Evolutionary conservation across 139 green algal species (phyloP).

Genomic region (Chlorella vulgaris): DNA sequence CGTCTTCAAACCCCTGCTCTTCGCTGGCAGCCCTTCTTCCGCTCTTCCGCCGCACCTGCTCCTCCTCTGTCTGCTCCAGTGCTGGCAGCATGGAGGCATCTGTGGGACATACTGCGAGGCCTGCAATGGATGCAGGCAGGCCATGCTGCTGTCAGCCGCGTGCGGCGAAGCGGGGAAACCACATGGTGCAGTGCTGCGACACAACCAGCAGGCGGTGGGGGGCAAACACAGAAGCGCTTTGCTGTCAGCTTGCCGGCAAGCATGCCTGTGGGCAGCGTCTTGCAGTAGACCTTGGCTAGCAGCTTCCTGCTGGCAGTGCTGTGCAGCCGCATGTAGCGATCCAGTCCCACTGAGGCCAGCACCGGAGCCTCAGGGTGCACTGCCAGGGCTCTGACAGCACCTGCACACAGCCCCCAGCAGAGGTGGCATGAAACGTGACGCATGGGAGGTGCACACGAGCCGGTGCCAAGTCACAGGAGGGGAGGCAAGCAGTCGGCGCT

Average conservation of each 20-base stretch:
- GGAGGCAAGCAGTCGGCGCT: too few species aligned
- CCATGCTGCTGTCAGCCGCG: neutral
- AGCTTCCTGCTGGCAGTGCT: constrained; percentile 39
- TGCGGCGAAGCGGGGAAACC: neutral
- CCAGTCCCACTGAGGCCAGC: constrained; percentile 69
- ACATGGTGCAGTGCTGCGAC: too few species aligned
- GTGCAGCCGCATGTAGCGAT: constrained; percentile 73
- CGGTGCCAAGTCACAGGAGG: too few species aligned
- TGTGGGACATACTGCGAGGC: constrained; percentile 23
- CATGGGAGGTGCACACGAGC: neutral
- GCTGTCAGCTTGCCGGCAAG: neutral
- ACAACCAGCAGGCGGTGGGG: too few species aligned
- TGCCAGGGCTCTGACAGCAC: constrained; percentile 50
- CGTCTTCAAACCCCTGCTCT: neutral
- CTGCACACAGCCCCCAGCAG: neutral
- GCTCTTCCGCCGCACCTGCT: neutral
- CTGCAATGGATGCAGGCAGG: neutral
- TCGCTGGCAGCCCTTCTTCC: neutral
- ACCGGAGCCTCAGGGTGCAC: constrained; percentile 50
- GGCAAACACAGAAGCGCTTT: too few species aligned
- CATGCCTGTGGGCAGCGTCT: constrained; percentile 64
- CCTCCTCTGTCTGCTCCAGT: neutral
- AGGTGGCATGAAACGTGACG: neutral
- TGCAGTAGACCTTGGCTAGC: constrained; percentile 66
- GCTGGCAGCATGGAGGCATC: constrained; percentile 30